Evolutionary conservation across 768 basidiomycete genomes (phyloP).

Genomic region (Boletus bicolor): DNA sequence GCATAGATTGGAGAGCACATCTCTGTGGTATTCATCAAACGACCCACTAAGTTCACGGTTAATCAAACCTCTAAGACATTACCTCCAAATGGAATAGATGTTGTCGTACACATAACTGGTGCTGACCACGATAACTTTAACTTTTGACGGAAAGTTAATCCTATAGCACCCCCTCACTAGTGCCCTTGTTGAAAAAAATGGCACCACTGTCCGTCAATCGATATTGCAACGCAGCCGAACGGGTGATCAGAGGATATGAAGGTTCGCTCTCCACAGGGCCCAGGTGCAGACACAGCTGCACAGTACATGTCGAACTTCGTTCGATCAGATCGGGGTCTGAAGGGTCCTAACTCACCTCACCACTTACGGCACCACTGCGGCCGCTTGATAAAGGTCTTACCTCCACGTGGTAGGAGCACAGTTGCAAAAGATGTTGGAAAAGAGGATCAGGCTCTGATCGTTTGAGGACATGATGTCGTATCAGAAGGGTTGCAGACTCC

Average conservation of each 20-base stretch:
- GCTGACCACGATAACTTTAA: background rate
- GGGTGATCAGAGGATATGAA: slow-evolving; percentile 40
- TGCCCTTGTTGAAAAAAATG: slow-evolving; percentile 72
- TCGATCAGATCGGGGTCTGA: background rate
- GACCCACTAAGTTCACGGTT: background rate
- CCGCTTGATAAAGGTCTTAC: slow-evolving; percentile 71
- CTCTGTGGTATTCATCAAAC: background rate
- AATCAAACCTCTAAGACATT: background rate
- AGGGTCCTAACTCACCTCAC: slow-evolving; percentile 49
- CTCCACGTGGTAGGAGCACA: slow-evolving; percentile 69
- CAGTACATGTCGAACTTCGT: background rate
- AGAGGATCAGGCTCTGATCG: slow-evolving; percentile 57
- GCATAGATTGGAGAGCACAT: background rate
- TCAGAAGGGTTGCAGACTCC: slow-evolving; percentile 52
- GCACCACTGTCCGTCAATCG: slow-evolving; percentile 62
- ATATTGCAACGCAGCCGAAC: slow-evolving; percentile 65
- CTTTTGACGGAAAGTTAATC: background rate
- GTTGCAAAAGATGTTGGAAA: slow-evolving; percentile 55
- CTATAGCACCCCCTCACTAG: slow-evolving; percentile 59
- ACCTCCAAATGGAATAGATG: background rate
- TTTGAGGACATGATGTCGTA: slow-evolving; percentile 61
- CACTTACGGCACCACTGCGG: slow-evolving; percentile 72
- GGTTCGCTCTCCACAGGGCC: slow-evolving; percentile 42
- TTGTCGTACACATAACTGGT: background rate
- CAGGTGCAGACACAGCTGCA: slow-evolving; percentile 59